These are phyloP conservation scores for Flaveria ramosissima DNA, from an alignment of 129 eudicot genomes.

Conservation along the genomic window DNA sequence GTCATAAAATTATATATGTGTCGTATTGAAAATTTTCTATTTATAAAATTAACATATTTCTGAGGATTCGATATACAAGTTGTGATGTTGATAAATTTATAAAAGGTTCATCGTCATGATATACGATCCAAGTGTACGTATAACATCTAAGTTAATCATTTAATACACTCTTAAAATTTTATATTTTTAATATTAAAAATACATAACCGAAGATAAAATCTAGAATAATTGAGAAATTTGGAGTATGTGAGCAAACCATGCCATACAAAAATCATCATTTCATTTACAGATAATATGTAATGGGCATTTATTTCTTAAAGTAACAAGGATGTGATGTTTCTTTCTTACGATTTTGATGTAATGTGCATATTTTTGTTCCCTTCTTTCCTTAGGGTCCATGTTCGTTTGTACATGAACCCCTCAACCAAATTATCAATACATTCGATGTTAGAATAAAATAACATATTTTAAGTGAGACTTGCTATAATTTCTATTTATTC, in stretches of 20 bases:
- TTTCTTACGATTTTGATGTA: not conserved
- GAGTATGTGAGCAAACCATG: too few species aligned
- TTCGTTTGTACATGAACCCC: not conserved
- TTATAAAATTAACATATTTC: too few species aligned
- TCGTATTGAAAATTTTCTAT: too few species aligned
- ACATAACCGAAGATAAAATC: too few species aligned
- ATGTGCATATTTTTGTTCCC: not conserved
- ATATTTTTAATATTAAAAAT: too few species aligned
- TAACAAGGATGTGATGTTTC: slow-evolving; percentile 2
- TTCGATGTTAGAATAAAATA: not conserved
- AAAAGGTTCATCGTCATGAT: not conserved
- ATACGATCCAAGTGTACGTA: not conserved
- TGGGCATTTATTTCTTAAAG: slow-evolving; percentile 8
- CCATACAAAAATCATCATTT: slow-evolving; percentile 7
- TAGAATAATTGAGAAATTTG: too few species aligned
- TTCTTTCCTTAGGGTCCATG: not conserved
- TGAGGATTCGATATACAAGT: too few species aligned
- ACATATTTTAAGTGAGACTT: not conserved
- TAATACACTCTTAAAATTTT: too few species aligned
- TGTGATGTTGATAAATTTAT: too few species aligned
- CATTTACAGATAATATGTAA: slow-evolving; percentile 9
- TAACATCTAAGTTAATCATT: too few species aligned
- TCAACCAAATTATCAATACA: not conserved
- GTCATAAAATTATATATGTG: too few species aligned
- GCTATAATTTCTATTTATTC: too few species aligned